These are phyloP conservation scores for Trichoderma endophyticum DNA, from an alignment of 2,329 filamentous ascomycete genomes.

Conservation along the genomic window DNA sequence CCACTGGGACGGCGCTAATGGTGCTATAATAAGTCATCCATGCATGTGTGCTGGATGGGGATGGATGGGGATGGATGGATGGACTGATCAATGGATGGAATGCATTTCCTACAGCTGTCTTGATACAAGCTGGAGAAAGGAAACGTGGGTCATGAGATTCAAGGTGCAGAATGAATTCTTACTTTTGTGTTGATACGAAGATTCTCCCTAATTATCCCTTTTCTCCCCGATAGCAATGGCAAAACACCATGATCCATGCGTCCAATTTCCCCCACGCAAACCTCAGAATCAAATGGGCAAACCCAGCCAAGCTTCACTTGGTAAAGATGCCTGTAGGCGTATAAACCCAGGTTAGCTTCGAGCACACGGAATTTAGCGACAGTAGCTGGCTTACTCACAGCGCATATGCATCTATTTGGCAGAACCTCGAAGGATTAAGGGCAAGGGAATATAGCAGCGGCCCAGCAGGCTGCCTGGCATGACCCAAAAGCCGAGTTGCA, in stretches of 20 bases:
- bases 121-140: not conserved
- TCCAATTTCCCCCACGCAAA: not conserved
- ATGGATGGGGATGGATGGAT: not conserved
- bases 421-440: not conserved
- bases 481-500: slow-evolving; percentile 43
- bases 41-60: not conserved
- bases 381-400: not conserved
- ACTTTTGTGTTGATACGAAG: not conserved
- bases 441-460: not conserved
- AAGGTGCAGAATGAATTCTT: not conserved
- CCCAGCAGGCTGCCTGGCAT: slow-evolving; percentile 6
- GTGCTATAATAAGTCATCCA: not conserved
- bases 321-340: not conserved
- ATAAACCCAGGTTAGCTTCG: not conserved
- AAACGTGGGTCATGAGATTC: not conserved
- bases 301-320: not conserved
- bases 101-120: not conserved
- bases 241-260: not conserved
- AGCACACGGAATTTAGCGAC: not conserved
- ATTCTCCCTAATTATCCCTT: not conserved
- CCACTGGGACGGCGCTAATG: not conserved
- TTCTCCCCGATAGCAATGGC: not conserved
- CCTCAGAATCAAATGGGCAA: not conserved
- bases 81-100: not conserved
- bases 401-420: not conserved